phyloP scores from a whole-genome alignment of 495 filamentous ascomycete genomes.

The Cercophora sp. region DNA sequence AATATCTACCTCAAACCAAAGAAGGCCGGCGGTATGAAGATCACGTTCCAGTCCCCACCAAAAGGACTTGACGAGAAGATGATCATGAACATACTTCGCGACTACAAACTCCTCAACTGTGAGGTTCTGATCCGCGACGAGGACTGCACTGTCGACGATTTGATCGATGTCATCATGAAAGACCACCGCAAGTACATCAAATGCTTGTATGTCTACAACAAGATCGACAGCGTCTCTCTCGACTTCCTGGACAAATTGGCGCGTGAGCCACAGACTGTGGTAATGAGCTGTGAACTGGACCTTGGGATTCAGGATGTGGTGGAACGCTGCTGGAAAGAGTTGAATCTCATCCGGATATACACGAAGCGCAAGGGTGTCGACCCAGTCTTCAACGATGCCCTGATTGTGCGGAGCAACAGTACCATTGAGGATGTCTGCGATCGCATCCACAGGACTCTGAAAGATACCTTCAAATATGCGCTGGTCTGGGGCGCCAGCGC shows the following conservation, averaged over 20 bases:
- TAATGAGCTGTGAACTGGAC: constrained; percentile 98
- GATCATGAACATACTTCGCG: constrained; percentile 90
- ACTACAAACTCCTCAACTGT: constrained; percentile 98
- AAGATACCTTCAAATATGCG: constrained; percentile 99
- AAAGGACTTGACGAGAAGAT: constrained; percentile 95
- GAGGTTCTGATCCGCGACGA: constrained; percentile 95
- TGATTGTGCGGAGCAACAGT: constrained; percentile 84
- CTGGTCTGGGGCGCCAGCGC: constrained; percentile 97
- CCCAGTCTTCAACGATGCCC: constrained; percentile 85
- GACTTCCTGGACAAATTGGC: constrained; percentile 91
- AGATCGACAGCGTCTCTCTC: constrained; percentile 93
- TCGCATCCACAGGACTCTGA: constrained; percentile 86
- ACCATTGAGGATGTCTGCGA: constrained; percentile 98
- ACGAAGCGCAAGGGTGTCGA: constrained; percentile 94
- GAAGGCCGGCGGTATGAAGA: constrained; percentile 97
- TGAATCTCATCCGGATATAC: constrained; percentile 87
- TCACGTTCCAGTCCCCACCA: constrained; percentile 85
- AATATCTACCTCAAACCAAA: constrained; percentile 99
- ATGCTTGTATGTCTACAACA: constrained; percentile 99
- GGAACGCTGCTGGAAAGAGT: constrained; percentile 91
- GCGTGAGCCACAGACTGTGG: constrained; percentile 85
- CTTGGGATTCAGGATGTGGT: constrained; percentile 95
- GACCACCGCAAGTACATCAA: constrained; percentile 96
- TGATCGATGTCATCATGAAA: constrained; percentile 98
- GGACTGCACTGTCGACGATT: constrained; percentile 92